These are phyloP conservation scores for Trichoderma sp. DNA, from an alignment of 2,329 filamentous ascomycete species.

Conservation along the genomic window DNA sequence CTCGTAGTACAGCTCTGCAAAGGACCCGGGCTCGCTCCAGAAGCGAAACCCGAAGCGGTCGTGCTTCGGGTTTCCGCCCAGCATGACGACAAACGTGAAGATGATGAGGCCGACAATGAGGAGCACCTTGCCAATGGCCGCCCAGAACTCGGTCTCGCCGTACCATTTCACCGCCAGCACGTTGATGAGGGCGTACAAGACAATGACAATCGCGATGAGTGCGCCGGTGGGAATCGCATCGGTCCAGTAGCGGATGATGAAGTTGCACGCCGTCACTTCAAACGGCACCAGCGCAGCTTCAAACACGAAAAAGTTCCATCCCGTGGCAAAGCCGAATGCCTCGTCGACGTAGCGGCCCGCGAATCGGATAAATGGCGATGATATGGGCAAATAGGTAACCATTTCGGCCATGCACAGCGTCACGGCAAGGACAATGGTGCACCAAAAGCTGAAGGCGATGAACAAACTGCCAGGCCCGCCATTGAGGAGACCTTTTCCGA, in stretches of 20 bases:
- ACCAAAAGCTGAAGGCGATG: constrained; percentile 60
- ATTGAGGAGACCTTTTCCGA: constrained; percentile 55
- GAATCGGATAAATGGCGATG: constrained; percentile 74
- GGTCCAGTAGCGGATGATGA: constrained; percentile 63
- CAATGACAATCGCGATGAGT: constrained; percentile 54
- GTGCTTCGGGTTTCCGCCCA: constrained; percentile 72
- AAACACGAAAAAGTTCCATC: constrained; percentile 73
- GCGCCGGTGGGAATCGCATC: constrained; percentile 56
- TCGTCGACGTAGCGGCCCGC: constrained; percentile 73
- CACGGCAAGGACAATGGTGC: constrained; percentile 57
- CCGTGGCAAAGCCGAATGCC: constrained; percentile 68
- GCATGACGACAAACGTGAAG: constrained; percentile 79
- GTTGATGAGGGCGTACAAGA: constrained; percentile 57
- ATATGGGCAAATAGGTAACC: constrained; percentile 73
- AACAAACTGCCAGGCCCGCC: constrained; percentile 59
- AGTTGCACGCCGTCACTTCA: constrained; percentile 62
- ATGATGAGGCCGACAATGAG: constrained; percentile 67
- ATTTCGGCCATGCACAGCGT: constrained; percentile 68
- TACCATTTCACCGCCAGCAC: constrained; percentile 71
- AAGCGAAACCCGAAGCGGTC: constrained; percentile 70
- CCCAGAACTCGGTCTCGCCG: constrained; percentile 74
- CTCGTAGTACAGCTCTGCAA: constrained; percentile 60
- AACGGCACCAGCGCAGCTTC: constrained; percentile 66
- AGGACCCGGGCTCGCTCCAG: constrained; percentile 66
- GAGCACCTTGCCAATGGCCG: constrained; percentile 67